Evolutionary conservation across 2,329 filamentous ascomycete genomes (phyloP).

Genomic region (Knufia fluminis): DNA sequence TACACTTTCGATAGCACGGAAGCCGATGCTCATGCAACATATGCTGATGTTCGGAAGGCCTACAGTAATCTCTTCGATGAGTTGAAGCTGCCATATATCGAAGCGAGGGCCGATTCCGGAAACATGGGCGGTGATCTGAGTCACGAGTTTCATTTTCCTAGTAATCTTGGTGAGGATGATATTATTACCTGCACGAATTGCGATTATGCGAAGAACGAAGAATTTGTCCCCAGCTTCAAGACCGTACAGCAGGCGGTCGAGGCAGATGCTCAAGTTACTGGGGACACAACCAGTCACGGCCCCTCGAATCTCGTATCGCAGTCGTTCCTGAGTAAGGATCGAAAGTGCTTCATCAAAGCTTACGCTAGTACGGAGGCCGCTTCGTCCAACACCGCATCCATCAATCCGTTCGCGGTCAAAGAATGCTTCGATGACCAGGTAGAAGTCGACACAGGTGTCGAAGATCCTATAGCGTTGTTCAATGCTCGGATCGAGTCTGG

Average conservation of each 20-base stretch:
- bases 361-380: background rate
- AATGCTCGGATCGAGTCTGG: background rate
- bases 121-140: constrained; percentile 89
- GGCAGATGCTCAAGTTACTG: background rate
- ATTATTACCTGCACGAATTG: constrained; percentile 68
- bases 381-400: background rate
- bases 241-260: background rate
- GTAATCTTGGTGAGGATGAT: constrained; percentile 71
- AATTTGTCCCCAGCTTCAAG: constrained; percentile 53
- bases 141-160: constrained; percentile 87
- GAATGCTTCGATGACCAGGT: constrained; percentile 41
- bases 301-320: background rate
- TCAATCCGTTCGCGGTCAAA: constrained; percentile 59
- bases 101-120: constrained; percentile 87
- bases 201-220: constrained; percentile 73
- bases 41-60: constrained; percentile 60
- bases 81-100: constrained; percentile 70
- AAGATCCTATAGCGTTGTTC: constrained; percentile 38
- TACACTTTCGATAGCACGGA: constrained; percentile 79
- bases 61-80: constrained; percentile 74
- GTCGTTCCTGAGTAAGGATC: constrained; percentile 6
- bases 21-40: constrained; percentile 67
- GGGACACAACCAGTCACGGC: background rate
- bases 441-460: constrained; percentile 62
- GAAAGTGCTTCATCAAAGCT: background rate